Percentiles rank a stretch among this genome's conserved stretches.
These are phyloP conservation scores for Aspergillus versicolor DNA, from an alignment of 2,329 filamentous ascomycete genomes.

Conservation along the genomic window DNA sequence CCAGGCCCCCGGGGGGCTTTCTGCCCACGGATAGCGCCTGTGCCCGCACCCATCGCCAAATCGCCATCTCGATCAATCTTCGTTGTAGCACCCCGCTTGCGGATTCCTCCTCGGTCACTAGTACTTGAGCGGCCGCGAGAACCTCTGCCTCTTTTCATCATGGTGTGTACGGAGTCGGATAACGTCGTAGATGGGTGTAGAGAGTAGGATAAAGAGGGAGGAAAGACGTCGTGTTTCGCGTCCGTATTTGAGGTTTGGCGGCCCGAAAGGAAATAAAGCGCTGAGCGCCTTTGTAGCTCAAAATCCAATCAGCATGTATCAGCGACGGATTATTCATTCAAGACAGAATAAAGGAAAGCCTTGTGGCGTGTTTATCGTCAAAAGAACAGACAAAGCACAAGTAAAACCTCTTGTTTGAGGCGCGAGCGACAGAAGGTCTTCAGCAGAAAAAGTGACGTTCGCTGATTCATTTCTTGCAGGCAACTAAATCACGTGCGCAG, in stretches of 20 bases:
- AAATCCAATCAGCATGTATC: conserved; percentile 24
- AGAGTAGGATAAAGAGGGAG: not conserved
- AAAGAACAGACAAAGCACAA: not conserved
- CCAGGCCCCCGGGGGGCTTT: conserved; percentile 33
- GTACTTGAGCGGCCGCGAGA: conserved; percentile 28
- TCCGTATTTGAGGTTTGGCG: not conserved
- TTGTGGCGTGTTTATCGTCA: not conserved
- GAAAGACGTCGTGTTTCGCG: not conserved
- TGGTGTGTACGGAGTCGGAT: conserved; percentile 16
- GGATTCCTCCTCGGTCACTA: conserved; percentile 49
- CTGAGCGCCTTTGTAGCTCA: conserved; percentile 27
- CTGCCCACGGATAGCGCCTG: conserved; percentile 32
- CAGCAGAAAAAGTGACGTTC: conserved; percentile 34
- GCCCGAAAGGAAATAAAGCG: conserved; percentile 22
- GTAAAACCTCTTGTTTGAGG: not conserved
- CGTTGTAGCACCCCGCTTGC: conserved; percentile 47
- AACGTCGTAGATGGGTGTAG: not conserved
- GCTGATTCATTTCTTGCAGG: conserved; percentile 19
- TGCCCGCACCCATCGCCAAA: conserved; percentile 55
- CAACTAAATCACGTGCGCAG: conserved; percentile 22
- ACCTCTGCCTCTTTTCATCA: conserved; percentile 34
- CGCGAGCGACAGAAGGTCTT: not conserved
- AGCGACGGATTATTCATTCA: conserved; percentile 2
- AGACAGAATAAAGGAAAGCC: not conserved
- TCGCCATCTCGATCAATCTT: conserved; percentile 62